Evolutionary conservation across 1,284 basidiomycete genomes (phyloP), one percentile per base, ranked within the genome.

Genomic region (Chiua sp.): DNA sequence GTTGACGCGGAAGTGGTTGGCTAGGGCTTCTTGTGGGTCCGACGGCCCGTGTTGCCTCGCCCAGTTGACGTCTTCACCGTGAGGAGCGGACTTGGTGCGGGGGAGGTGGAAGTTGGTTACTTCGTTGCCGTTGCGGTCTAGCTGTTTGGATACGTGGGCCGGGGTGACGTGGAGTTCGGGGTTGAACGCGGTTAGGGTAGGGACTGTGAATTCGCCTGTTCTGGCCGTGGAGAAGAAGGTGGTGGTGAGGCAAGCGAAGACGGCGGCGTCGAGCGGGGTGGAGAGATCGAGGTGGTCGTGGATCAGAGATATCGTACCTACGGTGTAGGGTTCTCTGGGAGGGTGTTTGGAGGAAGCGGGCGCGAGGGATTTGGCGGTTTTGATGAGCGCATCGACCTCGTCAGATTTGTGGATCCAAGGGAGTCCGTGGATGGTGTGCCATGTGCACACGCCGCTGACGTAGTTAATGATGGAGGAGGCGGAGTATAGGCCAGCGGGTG

Each of bases 251-350:
- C 39, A 42, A 3, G 39, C 18, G 7, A 42, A 42, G 1, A 42
- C 39, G 3, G 18, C 8, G 7, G 18, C 18, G 7, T 42, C 5
- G 5, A 42, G 39, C 8, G 39, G 39, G 5, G 18, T 7, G 20
- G 3, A 4, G 20, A 5, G 39, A 3, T 42, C 2, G 20, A 42
- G 7, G 3, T 1, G 2, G 2, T 3, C 6, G 18, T 10, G 18
- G 1, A 42, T n/a, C 1, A 10, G 8, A 12, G 6, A 3, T 2
- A 42, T 42, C 1, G 39, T 42, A 7, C 11, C 7, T 1, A 42
- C 3, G 1, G 39, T 42, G 18, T 42, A 42, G 8, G 39, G 39
- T n/a, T 42, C 39, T 2, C 39, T 1, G n/a, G 39, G 39, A 1
- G 18, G 18, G 3, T 10, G 20, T n/a, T 42, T 42, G 1, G 39